Base-by-base conservation (phyloP, 352 stramenopile species). In the Aphanomyces invadans region DNA sequence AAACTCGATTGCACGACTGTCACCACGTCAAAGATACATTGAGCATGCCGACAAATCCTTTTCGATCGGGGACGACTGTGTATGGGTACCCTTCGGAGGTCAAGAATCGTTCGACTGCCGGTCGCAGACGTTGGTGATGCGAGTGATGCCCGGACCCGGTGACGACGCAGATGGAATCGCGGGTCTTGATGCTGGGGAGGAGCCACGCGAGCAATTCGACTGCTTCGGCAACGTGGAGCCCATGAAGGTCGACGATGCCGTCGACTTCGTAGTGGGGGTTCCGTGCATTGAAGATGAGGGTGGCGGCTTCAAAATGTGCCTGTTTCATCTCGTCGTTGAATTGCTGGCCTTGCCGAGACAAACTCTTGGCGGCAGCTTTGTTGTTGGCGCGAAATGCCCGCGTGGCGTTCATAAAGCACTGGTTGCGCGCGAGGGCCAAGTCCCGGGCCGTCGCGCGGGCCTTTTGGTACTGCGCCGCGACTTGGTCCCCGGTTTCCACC, bases 251-350 rank as follows among this genome's bases (percentile, higher is more conserved):
- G 79, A 94, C 87, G 62, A 94, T 65, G 10, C 62, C 49, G 31
- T 69, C 62, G 26, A 73, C 80, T 21, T 91, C 82, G 60, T 81
- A 77, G 23, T 78, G 73, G 56, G 85, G 80, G 62, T 94, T 94
- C 21, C 85, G 81, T 48, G 78, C 70, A 61, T 92, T 79, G 53
- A 94, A 94, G 62, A 94, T 92, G 46, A 81, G 74, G 17, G 77
- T 78, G 29, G 85, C 85, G 2, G 85, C 85, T 11, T 80, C 48
- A 65, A 86, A 92, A 71, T 94, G 85, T 55, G 74, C 81, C 17
- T 84, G 74, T 70, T 94, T 94, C 85, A 94, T 94, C 72, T 90
- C 84, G 26, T 65, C 74, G 49, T 91, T 94, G 74, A 86, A 87
- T 32, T 88, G 77, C 69, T 92, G 85, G 23, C 85, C 85, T 72